Evolutionary conservation across 1,284 basidiomycete species (phyloP).

Genomic region (Cryptococcus sp.): DNA sequence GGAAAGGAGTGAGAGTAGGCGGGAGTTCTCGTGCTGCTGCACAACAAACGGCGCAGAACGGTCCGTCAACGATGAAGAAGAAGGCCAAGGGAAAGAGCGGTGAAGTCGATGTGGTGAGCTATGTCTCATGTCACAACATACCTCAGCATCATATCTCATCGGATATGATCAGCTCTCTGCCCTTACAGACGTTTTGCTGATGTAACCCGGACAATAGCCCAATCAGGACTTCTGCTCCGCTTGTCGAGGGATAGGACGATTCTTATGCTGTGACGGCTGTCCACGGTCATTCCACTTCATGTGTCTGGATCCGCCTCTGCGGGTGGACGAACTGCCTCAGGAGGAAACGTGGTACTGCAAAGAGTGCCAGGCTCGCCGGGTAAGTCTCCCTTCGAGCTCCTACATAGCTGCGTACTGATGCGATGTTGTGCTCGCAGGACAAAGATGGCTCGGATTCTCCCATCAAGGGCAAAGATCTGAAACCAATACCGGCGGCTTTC

Average conservation of each 20-base stretch:
- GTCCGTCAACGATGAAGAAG: slow-evolving; percentile 15
- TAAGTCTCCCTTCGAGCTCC: slow-evolving; percentile 19
- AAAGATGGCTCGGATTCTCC: slow-evolving; percentile 12
- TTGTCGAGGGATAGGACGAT: slow-evolving; percentile 71
- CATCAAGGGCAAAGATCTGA: slow-evolving; percentile 27
- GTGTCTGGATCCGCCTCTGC: slow-evolving; percentile 94
- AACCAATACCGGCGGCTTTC: slow-evolving; percentile 41
- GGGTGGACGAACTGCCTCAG: slow-evolving; percentile 77
- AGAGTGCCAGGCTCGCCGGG: slow-evolving; percentile 45
- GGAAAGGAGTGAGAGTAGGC: slow-evolving; percentile 45
- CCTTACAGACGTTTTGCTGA: neutral
- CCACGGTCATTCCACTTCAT: slow-evolving; percentile 93
- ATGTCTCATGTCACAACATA: neutral
- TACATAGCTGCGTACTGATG: neutral
- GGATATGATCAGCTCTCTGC: neutral
- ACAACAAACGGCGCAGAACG: neutral
- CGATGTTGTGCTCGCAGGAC: neutral
- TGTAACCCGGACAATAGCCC: slow-evolving; percentile 57
- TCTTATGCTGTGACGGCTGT: slow-evolving; percentile 96
- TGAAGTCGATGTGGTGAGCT: slow-evolving; percentile 32
- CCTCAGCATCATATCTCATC: neutral
- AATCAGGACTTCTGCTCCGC: slow-evolving; percentile 96
- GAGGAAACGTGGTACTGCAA: slow-evolving; percentile 90
- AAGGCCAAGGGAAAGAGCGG: slow-evolving; percentile 37
- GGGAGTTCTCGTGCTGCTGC: slow-evolving; percentile 20